A percentile compares a stretch with the other conserved stretches of the same genome.
phyloP scores from a whole-genome alignment of 1,284 basidiomycete species.

The Ceratobasidium sp. region DNA sequence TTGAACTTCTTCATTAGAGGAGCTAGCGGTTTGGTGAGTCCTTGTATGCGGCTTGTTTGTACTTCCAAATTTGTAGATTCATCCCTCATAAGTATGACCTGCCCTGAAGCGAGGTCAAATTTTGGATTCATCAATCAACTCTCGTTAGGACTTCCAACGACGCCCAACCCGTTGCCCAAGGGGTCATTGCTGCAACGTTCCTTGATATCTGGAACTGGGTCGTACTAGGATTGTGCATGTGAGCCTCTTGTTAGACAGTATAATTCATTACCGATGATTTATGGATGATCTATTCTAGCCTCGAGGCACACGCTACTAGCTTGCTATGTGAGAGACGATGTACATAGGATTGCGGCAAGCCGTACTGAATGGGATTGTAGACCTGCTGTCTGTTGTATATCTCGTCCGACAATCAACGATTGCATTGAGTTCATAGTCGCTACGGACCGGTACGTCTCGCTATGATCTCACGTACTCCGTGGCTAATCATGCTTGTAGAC shows the following conservation, averaged over 20 bases:
- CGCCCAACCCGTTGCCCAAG: constrained; percentile 43
- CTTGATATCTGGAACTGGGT: constrained; percentile 5
- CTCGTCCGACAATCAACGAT: not conserved
- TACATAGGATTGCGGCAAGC: too few species aligned
- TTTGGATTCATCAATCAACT: constrained; percentile 45
- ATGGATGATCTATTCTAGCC: constrained; percentile 23
- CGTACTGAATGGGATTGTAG: constrained; percentile 10
- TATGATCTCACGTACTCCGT: not conserved
- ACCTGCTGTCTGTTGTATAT: not conserved
- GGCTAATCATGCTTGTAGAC: constrained; percentile 17
- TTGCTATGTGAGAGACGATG: constrained; percentile 8
- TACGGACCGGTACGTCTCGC: constrained; percentile 38
- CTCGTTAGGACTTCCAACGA: constrained; percentile 24
- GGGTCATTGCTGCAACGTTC: not conserved
- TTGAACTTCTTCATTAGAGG: too few species aligned
- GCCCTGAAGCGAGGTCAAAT: constrained; percentile 42
- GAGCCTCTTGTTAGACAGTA: not conserved
- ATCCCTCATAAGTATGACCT: not conserved
- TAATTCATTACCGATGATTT: not conserved
- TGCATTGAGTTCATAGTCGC: constrained; percentile 25
- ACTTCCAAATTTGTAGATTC: not conserved
- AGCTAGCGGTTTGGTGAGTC: not conserved
- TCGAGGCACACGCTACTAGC: constrained; percentile 22
- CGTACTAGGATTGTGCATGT: constrained; percentile 16
- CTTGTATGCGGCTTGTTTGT: not conserved